phyloP scores from a whole-genome alignment of 345 rosid genomes.

The Populus pruinosa region DNA sequence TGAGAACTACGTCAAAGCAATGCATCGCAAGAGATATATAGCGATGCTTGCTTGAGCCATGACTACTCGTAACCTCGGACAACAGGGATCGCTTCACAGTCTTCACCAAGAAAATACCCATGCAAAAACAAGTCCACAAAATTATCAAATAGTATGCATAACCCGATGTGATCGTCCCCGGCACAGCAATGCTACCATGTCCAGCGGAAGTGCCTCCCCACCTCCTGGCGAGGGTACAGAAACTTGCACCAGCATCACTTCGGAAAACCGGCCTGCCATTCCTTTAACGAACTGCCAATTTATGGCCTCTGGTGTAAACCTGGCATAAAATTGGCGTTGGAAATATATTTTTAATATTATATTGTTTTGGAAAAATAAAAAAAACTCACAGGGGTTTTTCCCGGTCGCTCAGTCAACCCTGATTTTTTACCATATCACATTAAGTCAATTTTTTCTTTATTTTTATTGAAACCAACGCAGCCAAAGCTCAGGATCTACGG shows the following conservation, averaged over 20 bases:
- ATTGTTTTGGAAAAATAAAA: too few species aligned
- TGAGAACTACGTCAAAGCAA: constrained; percentile 36
- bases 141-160: constrained; percentile 41
- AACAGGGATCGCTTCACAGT: constrained; percentile 43
- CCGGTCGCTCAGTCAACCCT: too few species aligned
- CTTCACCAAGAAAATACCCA: constrained; percentile 54
- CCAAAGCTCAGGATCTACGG: too few species aligned
- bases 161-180: constrained; percentile 34
- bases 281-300: constrained; percentile 58
- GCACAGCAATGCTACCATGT: constrained; percentile 46
- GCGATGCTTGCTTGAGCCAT: constrained; percentile 30
- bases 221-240: constrained; percentile 45
- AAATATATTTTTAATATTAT: background rate
- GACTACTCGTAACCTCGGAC: constrained; percentile 26
- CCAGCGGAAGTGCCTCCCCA: constrained; percentile 51
- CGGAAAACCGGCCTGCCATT: constrained; percentile 47
- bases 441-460: too few species aligned
- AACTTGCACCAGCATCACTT: constrained; percentile 47
- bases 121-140: constrained; percentile 48
- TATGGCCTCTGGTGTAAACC: constrained; percentile 51
- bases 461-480: too few species aligned
- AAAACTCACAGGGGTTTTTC: too few species aligned
- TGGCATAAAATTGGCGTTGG: constrained; percentile 1
- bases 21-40: constrained; percentile 26
- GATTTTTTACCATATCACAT: too few species aligned